Evolutionary conservation across 768 basidiomycete species (phyloP), one percentile per base, ranked within the genome.

Genomic region (Pleurotus salmoneostramineus): DNA sequence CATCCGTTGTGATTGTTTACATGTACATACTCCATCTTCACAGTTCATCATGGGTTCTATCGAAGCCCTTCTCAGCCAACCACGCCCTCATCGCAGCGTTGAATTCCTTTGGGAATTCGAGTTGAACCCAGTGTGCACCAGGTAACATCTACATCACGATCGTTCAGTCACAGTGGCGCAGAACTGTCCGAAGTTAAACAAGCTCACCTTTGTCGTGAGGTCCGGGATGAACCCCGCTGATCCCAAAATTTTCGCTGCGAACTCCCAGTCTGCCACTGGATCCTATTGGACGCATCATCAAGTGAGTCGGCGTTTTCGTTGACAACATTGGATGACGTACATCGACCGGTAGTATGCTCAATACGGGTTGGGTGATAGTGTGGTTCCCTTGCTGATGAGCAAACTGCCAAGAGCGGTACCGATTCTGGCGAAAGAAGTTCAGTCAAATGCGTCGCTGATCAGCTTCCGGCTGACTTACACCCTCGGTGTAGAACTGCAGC

Each of bases 101-200:
- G 66, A 85, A 80, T 44, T 70, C 69, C 1, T 68, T 56, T 0
- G 87, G 82, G 58, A 77, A 67, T 66, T 90, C 88, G 15, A 89
- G 70, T 37, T 89, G 88, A 6, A 79, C 73, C 87, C 88, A 89
- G 66, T 90, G 88, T 4, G 83, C 79, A 0, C 82, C 82, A 5
- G 70, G 65, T 56, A 88, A 70, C 2, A 74, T 70, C 84, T 85
- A 56, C 5, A n/a, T 35, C 27, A 15, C 27, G 31, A 37, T 14
- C 11, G 14, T 14, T 17, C 32, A 46, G 21, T 21, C 17, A 46
- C 15, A 50, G 43, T 27, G 37, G 47, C 50, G 47, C 36, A 5
- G 15, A 34, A 36, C 5, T 8, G 14, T 46, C 35, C 44, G 7
- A 40, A 31, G 33, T 43, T 3, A 35, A 31, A 15, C 8, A 21